Evolutionary conservation across 805 yeast genomes (phyloP).

Genomic region (Metschnikowia santaceciliae): DNA sequence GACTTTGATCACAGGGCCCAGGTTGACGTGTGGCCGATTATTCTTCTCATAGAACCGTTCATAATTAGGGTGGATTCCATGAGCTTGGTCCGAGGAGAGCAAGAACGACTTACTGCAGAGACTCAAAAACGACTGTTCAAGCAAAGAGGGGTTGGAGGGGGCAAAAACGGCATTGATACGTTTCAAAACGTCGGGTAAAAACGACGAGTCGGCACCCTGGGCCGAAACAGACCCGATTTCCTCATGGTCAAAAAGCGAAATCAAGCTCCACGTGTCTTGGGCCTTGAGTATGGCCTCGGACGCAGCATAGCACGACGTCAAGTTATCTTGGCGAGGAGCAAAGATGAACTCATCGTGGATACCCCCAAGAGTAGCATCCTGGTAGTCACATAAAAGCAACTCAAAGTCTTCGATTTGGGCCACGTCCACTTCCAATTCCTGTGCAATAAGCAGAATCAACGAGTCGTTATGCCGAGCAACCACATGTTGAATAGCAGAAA

Average conservation of each 20-base stretch:
- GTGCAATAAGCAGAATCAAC: slow-evolving; percentile 64
- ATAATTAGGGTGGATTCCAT: slow-evolving; percentile 95
- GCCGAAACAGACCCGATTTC: slow-evolving; percentile 92
- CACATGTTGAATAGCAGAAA: slow-evolving; percentile 60
- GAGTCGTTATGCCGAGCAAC: slow-evolving; percentile 74
- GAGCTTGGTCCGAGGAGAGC: slow-evolving; percentile 94
- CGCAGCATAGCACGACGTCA: slow-evolving; percentile 82
- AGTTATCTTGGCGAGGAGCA: slow-evolving; percentile 87
- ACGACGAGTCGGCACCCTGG: slow-evolving; percentile 94
- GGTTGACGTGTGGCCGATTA: slow-evolving; percentile 78
- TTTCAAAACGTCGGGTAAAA: slow-evolving; percentile 72
- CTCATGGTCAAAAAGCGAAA: slow-evolving; percentile 91
- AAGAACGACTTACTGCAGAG: slow-evolving; percentile 56
- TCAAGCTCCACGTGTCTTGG: slow-evolving; percentile 48
- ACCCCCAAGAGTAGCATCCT: slow-evolving; percentile 82
- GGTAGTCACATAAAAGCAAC: slow-evolving; percentile 78
- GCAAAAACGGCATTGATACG: slow-evolving; percentile 49
- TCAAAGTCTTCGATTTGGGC: slow-evolving; percentile 87
- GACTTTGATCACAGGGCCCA: slow-evolving; percentile 89
- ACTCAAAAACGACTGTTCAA: neutral
- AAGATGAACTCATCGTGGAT: slow-evolving; percentile 85
- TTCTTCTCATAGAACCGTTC: slow-evolving; percentile 65
- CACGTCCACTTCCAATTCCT: slow-evolving; percentile 49
- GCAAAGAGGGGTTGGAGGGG: slow-evolving; percentile 40
- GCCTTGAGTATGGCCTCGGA: slow-evolving; percentile 64